Evolutionary conservation across 371 early-diverging fungal genomes (phyloP).

Genomic region (Syncephalastrum contaminatum): DNA sequence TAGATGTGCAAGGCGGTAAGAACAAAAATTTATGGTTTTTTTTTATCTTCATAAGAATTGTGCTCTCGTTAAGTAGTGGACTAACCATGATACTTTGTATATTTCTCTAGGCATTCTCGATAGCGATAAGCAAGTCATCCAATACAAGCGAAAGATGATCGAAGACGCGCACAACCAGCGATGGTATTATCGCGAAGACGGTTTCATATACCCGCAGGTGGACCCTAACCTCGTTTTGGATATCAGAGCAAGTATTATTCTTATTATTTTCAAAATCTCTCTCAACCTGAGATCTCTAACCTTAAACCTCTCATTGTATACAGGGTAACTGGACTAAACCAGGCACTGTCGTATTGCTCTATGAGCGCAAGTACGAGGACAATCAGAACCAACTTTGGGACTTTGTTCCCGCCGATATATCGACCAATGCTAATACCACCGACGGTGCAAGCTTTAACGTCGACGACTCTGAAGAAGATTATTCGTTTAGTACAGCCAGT

Average conservation of each 20-base stretch:
- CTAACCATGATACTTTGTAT: background rate
- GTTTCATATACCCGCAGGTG: slow-evolving; percentile 46
- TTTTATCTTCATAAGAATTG: background rate
- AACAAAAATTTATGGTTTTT: background rate
- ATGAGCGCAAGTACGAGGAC: slow-evolving; percentile 45
- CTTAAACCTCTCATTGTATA: background rate
- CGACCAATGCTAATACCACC: background rate
- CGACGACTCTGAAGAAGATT: slow-evolving; percentile 24
- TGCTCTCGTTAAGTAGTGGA: too few relatives aligned
- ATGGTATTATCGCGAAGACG: slow-evolving; percentile 53
- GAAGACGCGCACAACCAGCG: slow-evolving; percentile 48
- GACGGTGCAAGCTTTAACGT: background rate
- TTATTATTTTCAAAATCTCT: too few relatives aligned
- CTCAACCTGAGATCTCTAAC: background rate
- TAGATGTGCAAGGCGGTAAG: slow-evolving; percentile 47
- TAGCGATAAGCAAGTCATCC: slow-evolving; percentile 46
- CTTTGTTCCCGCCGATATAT: slow-evolving; percentile 26
- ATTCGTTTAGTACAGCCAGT: slow-evolving; percentile 44
- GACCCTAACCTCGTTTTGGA: slow-evolving; percentile 46
- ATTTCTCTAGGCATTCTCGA: slow-evolving; percentile 27
- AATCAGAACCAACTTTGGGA: slow-evolving; percentile 50
- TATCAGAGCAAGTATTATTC: slow-evolving; percentile 33
- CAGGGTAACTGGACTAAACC: slow-evolving; percentile 49
- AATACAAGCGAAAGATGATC: slow-evolving; percentile 45
- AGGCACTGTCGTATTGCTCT: slow-evolving; percentile 43